Evolutionary conservation across 495 filamentous ascomycete genomes (phyloP), one percentile per base, ranked within the genome.

Genomic region (Podospora didyma): DNA sequence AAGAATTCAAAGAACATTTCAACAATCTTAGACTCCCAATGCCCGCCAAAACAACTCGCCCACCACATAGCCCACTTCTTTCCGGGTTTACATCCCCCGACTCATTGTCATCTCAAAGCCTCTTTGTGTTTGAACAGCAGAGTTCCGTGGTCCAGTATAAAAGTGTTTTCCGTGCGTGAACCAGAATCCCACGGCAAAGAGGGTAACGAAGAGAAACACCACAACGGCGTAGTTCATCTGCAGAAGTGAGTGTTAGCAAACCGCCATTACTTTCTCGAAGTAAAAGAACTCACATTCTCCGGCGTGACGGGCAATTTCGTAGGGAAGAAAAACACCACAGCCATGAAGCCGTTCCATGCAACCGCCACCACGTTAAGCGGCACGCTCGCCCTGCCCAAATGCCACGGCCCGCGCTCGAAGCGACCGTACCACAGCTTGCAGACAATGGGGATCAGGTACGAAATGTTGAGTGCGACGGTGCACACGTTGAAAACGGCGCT

Each of bases 401-500:
- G 72, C 78, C 81, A 86, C 17, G 83, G 84, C 20, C 83, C 84
- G 14, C 72, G 76, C 66, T 82, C 67, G 57, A 86, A 86, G 28
- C 77, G 69, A 14, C 78, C 75, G 46, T 78, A 85, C 3, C 76
- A 9, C 47, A 86, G 58, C 68, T 86, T 87, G 67, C 82, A 86
- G 21, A 82, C 55, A 46, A 87, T 79, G 0, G 84, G 84, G 46
- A 86, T 81, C 54, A 79, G 75, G 68, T 86, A 86, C 41, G 73
- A 78, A 74, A 82, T 79, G 62, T 87, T 84, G n/a, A 86, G 68
- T 9, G 82, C 81, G 47, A 86, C 84, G 19, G 83, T 77, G 55
- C 79, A 83, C 11, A 86, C 71, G 54, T 85, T 86, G 71, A 87
- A 87, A 11, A 87, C 80, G 53, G 81, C 84, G 9, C 68, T 56